phyloP scores from a whole-genome alignment of 805 yeast genomes.

The Clavispora carvajalis region DNA sequence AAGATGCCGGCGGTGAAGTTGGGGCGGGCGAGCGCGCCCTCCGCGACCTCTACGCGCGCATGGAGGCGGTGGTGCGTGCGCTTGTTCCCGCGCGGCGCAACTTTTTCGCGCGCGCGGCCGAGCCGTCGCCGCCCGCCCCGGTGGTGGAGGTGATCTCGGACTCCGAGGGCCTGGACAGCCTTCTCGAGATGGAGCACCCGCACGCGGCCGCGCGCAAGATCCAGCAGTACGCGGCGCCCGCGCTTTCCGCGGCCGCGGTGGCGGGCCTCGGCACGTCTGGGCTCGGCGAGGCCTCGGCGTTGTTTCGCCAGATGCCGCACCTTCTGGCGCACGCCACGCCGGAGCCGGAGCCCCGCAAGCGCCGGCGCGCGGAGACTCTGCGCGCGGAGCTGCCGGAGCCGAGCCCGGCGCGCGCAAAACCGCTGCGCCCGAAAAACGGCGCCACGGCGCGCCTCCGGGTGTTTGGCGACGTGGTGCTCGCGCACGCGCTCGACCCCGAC shows the following conservation, averaged over 20 bases:
- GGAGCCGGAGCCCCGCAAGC: conserved; percentile 1
- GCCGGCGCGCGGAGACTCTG: no score
- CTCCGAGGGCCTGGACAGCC: conserved; percentile 17
- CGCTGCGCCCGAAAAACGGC: not conserved
- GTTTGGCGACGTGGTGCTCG: conserved; percentile 29
- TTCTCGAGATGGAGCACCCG: conserved; percentile 4
- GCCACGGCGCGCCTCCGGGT: conserved; percentile 11
- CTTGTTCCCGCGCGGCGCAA: conserved; percentile 4
- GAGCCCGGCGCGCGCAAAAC: no score
- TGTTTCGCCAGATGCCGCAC: conserved; percentile 17
- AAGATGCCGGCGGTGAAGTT: no score
- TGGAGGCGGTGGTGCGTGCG: conserved; percentile 6
- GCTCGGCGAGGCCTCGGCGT: conserved; percentile 14
- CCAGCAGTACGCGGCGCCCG: not conserved
- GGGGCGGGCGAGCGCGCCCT: not conserved
- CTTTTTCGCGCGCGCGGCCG: conserved; percentile 3
- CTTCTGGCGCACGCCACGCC: conserved; percentile 11
- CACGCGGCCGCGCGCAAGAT: not conserved
- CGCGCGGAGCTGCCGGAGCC: no score
- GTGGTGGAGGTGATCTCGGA: conserved; percentile 19
- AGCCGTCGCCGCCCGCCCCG: no score
- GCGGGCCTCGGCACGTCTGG: conserved; percentile 14
- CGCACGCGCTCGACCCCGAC: conserved; percentile 20
- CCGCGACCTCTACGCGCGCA: conserved; percentile 1
- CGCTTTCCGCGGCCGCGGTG: conserved; percentile 6